Percentiles rank a stretch among this genome's conserved stretches.
These are phyloP conservation scores for Termitomyces sp. DNA, from an alignment of 768 basidiomycete species.

Conservation along the genomic window DNA sequence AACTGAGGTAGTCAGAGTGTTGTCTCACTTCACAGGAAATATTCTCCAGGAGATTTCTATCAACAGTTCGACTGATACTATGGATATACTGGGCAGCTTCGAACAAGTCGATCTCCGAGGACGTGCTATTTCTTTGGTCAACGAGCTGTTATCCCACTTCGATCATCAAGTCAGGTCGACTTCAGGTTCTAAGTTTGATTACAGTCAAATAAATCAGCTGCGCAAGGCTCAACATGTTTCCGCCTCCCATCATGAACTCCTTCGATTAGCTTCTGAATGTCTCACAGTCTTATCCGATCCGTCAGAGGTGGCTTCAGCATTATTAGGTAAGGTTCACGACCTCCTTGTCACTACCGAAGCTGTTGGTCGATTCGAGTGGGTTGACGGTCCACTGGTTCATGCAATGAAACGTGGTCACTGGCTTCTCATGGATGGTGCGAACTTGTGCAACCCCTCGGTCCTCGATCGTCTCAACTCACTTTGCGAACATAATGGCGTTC, in stretches of 20 bases:
- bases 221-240: slow-evolving; percentile 13
- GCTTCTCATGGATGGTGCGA: slow-evolving; percentile 89
- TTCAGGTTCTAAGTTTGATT: slow-evolving; percentile 20
- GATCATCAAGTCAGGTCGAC: slow-evolving; percentile 32
- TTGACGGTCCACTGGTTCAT: slow-evolving; percentile 85
- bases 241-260: slow-evolving; percentile 7
- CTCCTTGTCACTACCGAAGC: slow-evolving; percentile 19
- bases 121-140: slow-evolving; percentile 30
- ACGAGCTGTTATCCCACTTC: slow-evolving; percentile 32
- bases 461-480: slow-evolving; percentile 95
- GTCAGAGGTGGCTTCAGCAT: slow-evolving; percentile 3
- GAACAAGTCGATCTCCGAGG: slow-evolving; percentile 76
- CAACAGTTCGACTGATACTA: slow-evolving; percentile 85
- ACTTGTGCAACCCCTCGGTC: slow-evolving; percentile 92
- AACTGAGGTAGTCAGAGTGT: slow-evolving; percentile 59
- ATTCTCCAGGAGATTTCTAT: slow-evolving; percentile 67
- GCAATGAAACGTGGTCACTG: slow-evolving; percentile 87
- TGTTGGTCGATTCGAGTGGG: slow-evolving; percentile 80
- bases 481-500: slow-evolving; percentile 77
- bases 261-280: slow-evolving; percentile 11
- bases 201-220: slow-evolving; percentile 16
- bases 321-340: slow-evolving; percentile 17
- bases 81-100: slow-evolving; percentile 92
- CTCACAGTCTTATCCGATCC: slow-evolving; percentile 7
- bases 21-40: slow-evolving; percentile 70